Conservation (phyloP, 306 rosid species). For the Cicer judaicum region DNA sequence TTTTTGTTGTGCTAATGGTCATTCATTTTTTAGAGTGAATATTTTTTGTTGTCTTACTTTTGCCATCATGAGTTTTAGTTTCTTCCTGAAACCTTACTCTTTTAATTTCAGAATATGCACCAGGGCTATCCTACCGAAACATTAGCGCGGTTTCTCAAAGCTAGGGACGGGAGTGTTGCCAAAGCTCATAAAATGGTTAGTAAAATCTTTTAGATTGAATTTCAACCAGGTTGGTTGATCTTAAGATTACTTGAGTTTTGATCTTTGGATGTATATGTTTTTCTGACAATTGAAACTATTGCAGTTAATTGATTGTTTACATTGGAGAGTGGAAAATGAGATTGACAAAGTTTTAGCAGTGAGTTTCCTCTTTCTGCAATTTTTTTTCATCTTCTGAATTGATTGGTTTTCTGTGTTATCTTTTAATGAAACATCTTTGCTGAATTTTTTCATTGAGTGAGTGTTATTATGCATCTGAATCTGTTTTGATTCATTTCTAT, state of each 20-base stretch:
- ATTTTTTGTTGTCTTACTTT: background rate
- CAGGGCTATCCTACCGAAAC: conserved; percentile 76
- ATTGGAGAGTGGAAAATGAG: conserved; percentile 87
- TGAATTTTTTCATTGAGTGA: conserved; percentile 14
- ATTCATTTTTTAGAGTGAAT: conserved; percentile 16
- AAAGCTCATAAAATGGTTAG: conserved; percentile 93
- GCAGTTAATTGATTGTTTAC: conserved; percentile 85
- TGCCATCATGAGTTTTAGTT: conserved; percentile 12
- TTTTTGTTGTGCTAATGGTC: background rate
- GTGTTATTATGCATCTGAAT: background rate
- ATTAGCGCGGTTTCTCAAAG: conserved; percentile 80
- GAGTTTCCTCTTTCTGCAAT: conserved; percentile 51
- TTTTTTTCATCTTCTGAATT: background rate
- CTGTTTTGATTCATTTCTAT: background rate
- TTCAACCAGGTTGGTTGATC: conserved; percentile 20
- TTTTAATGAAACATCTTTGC: conserved; percentile 12
- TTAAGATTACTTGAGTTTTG: conserved; percentile 23
- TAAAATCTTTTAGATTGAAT: conserved; percentile 36
- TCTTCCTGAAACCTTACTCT: conserved; percentile 32
- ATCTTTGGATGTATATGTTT: conserved; percentile 37
- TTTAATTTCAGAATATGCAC: conserved; percentile 76
- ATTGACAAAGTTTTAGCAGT: conserved; percentile 80
- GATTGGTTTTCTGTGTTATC: conserved; percentile 9
- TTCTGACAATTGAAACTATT: conserved; percentile 46
- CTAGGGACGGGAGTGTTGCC: conserved; percentile 82